Evolutionary conservation across 75 land plant species (phyloP).

Genomic region (Pinus taeda): DNA sequence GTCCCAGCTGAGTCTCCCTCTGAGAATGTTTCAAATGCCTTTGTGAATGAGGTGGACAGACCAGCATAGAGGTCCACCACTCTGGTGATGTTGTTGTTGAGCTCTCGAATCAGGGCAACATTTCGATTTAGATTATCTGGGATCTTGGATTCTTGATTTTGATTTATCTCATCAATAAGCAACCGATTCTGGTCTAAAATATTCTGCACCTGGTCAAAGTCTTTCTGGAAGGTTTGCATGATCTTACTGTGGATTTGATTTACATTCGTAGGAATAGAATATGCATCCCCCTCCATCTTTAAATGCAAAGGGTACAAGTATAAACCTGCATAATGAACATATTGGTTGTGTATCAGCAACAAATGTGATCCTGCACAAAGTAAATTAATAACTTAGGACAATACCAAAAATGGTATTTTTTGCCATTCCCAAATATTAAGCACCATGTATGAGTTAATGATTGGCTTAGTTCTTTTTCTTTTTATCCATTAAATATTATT

Average conservation of each 20-base stretch:
- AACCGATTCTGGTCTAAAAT: slow-evolving; percentile 47
- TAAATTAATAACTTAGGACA: too few species aligned
- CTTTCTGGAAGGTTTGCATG: slow-evolving; percentile 35
- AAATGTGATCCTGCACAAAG: too few species aligned
- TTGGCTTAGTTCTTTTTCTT: too few species aligned
- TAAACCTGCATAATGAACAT: too few species aligned
- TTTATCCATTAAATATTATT: too few species aligned
- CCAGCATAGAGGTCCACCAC: slow-evolving; percentile 57
- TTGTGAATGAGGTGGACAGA: slow-evolving; percentile 32
- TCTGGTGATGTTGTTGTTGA: slow-evolving; percentile 45
- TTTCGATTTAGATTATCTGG: slow-evolving; percentile 52
- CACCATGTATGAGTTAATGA: too few species aligned
- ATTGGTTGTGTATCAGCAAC: too few species aligned
- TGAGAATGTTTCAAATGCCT: slow-evolving; percentile 24
- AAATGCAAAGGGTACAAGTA: too few species aligned
- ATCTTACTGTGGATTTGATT: slow-evolving; percentile 28
- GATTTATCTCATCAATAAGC: slow-evolving; percentile 42
- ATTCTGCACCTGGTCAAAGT: slow-evolving; percentile 40
- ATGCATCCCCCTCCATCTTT: slow-evolving; percentile 7
- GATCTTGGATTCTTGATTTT: slow-evolving; percentile 49
- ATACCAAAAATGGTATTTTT: too few species aligned
- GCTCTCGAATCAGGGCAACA: slow-evolving; percentile 44
- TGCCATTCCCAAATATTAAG: too few species aligned
- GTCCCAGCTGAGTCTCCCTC: slow-evolving; percentile 31
- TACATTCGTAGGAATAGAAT: slow-evolving; percentile 13